Percentiles rank a stretch among this genome's conserved stretches.
Evolutionary conservation across 129 eudicot genomes (phyloP).

Genomic region (Pittosporum tobira): DNA sequence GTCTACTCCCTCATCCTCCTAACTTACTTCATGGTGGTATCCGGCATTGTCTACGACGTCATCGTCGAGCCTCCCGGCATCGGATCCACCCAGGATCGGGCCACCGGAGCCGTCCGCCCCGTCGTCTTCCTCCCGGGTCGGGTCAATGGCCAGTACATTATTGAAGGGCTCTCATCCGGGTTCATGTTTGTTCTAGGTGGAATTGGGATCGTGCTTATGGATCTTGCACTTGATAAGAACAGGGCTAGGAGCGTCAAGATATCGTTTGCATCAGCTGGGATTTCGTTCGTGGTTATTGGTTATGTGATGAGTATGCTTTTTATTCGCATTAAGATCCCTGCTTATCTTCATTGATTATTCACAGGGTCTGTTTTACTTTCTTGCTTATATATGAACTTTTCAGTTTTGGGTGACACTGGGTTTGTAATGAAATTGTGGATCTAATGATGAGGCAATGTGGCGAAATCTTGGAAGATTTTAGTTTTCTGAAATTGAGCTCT

Average conservation of each 20-base stretch:
- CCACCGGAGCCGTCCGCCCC: constrained; percentile 70
- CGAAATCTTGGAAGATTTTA: too few species aligned
- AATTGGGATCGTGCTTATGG: constrained; percentile 61
- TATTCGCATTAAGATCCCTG: constrained; percentile 90
- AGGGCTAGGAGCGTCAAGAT: constrained; percentile 61
- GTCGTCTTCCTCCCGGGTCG: constrained; percentile 83
- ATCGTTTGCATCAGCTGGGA: constrained; percentile 58
- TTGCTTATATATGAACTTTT: not conserved
- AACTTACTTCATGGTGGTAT: constrained; percentile 93
- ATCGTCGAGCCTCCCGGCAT: constrained; percentile 97
- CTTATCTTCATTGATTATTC: constrained; percentile 44
- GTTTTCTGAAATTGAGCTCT: too few species aligned
- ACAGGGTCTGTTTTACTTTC: not conserved
- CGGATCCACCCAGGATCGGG: constrained; percentile 75
- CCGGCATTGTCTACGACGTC: constrained; percentile 94
- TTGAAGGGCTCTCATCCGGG: constrained; percentile 81
- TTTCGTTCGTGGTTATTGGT: constrained; percentile 46
- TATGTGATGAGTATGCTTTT: constrained; percentile 96
- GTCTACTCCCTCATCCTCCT: constrained; percentile 70
- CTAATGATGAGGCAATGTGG: too few species aligned
- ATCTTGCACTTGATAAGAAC: constrained; percentile 51
- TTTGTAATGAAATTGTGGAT: not conserved
- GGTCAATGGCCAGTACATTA: constrained; percentile 92
- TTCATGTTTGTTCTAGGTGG: constrained; percentile 98
- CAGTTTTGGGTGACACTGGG: not conserved